phyloP scores from a whole-genome alignment of 192 early-diverging fungal genomes.

The Umbelopsis sp. region DNA sequence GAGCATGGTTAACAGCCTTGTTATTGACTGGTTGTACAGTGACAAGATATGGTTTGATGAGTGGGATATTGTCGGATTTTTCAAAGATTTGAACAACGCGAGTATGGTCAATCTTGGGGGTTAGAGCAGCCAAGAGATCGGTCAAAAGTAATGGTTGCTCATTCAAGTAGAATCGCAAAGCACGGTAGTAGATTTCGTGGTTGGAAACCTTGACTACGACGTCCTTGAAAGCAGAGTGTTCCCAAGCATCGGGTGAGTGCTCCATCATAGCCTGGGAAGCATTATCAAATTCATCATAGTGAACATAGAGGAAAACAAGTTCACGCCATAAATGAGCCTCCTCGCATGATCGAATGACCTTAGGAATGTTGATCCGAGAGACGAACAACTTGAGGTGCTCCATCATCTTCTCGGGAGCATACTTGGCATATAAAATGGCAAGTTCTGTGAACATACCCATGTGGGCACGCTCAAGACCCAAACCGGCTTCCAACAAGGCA shows the following conservation, averaged over 20 bases:
- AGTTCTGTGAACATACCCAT: conserved; percentile 99
- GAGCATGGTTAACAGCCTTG: conserved; percentile 91
- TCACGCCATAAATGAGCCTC: conserved; percentile 95
- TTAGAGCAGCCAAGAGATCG: conserved; percentile 87
- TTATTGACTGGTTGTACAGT: conserved; percentile 95
- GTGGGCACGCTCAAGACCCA: conserved; percentile 97
- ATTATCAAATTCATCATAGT: conserved; percentile 99
- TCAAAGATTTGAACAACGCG: conserved; percentile 97
- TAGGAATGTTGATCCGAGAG: conserved; percentile 98
- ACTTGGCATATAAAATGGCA: conserved; percentile 96
- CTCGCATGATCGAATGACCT: conserved; percentile 96
- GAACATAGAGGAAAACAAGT: conserved; percentile 96
- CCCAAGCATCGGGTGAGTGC: conserved; percentile 95
- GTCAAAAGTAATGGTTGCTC: conserved; percentile 95
- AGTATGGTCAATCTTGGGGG: conserved; percentile 93
- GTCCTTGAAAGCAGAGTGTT: conserved; percentile 96
- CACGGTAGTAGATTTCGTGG: conserved; percentile 98
- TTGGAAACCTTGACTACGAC: conserved; percentile 97
- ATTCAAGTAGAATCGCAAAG: conserved; percentile 93
- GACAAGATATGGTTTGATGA: conserved; percentile 96
- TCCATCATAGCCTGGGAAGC: conserved; percentile 94
- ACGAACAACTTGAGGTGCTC: conserved; percentile 97
- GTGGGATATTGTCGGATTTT: conserved; percentile 96
- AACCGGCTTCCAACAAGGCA: conserved; percentile 86
- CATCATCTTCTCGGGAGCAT: conserved; percentile 93